These are phyloP conservation scores for Jaapia argillacea DNA, from an alignment of 768 basidiomycete genomes.

Conservation along the genomic window DNA sequence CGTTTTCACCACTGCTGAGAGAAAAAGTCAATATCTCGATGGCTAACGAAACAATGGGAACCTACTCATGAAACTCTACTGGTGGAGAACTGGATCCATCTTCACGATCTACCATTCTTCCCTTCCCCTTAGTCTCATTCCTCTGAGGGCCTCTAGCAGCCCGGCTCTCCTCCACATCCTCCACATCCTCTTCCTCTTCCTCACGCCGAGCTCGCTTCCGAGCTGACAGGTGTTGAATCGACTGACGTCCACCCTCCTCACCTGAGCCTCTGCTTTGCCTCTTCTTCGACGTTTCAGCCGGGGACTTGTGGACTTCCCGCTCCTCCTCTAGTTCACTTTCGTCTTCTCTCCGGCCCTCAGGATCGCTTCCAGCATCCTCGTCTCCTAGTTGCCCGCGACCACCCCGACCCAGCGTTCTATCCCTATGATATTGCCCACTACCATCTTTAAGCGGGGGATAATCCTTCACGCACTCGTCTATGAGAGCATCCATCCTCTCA, in stretches of 20 bases:
- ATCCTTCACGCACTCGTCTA: constrained; percentile 5
- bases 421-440: background rate
- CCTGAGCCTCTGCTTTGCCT: background rate
- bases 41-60: background rate
- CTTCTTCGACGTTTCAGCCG: background rate
- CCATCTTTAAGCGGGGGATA: constrained; percentile 11
- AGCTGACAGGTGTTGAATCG: background rate
- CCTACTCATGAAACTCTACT: background rate
- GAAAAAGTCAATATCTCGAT: background rate
- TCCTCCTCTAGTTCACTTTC: constrained; percentile 9
- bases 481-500: constrained; percentile 5
- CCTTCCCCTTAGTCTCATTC: background rate
- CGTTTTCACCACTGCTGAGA: background rate
- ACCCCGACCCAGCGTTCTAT: background rate
- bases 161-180: background rate
- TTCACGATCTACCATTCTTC: no score
- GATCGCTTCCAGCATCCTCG: background rate
- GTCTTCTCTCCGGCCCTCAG: background rate
- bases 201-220: background rate
- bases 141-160: background rate
- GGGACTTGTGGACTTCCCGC: constrained; percentile 6
- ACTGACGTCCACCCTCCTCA: background rate
- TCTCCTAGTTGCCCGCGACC: no score
- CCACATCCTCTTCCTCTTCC: background rate
- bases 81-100: no score